Base-by-base conservation (phyloP, 495 filamentous ascomycete genomes). In the Penicillium tannophilum region DNA sequence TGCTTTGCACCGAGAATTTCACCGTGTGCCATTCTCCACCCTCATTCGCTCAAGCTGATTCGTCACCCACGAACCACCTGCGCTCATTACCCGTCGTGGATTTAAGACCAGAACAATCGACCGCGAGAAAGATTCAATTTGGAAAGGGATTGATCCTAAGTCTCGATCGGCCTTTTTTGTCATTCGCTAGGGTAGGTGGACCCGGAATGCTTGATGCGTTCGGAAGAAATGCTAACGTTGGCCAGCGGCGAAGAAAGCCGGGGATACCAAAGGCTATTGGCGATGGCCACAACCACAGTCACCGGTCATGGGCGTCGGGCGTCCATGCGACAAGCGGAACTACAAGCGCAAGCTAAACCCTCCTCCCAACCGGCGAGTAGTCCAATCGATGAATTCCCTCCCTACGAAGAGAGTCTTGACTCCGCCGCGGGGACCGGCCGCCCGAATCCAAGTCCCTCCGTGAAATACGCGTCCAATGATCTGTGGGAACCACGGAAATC, bases 281-380 rank as follows among this genome's bases (percentile, higher is more conserved):
- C 57, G 49, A 78, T 80, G 78, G 73, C 74, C 36, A 79, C 76
- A 54, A 75, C 74, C 16, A 75, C 74, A 48, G 68, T 78, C 50
- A 79, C 76, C 28, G 76, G 75, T 30, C 75, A 75, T 60, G 78
- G 76, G 50, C 74, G 74, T 67, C 74, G 74, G 46, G 52, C 75
- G 51, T 80, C 78, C 23, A 72, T 77, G 64, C 71, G 71, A 61
- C 77, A 76, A 66, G 41, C 74, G 36, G 72, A 77, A 43, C 56
- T 77, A 55, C 72, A 75, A 55, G 61, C 67, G 10, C 65, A 70
- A 54, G 61, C 64, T 10, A 75, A 66, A 24, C 45, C 64, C 17
- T 61, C 71, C 69, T 73, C 54, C 58, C 73, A 76, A 55, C 61
- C 69, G 7, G 72, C 74, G 54, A 73, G 65, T 44, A 77, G 72